Evolutionary conservation across 176 grass and related monocot genomes (phyloP), one percentile per base, ranked within the genome.

Genomic region (Pontederia paniculata): DNA sequence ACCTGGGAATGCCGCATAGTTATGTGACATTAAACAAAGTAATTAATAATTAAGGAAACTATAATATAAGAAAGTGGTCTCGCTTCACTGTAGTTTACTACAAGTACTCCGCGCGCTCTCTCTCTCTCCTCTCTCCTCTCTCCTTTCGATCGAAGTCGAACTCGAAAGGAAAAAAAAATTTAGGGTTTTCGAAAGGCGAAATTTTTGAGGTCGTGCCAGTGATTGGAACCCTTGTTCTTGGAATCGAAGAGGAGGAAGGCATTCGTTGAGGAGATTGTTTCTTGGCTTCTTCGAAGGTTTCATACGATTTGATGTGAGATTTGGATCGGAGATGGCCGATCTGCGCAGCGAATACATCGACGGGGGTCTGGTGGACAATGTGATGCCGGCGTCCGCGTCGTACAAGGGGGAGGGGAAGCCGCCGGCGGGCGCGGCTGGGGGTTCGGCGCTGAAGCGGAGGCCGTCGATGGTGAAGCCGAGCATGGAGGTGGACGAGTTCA

Each of bases 401-500:
- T 78, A 69, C 70, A 84, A 80, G 69, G 69, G 52, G 13, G 64
- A 67, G 5, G 64, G 49, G n/a, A 67, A 54, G 50, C 9, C 31
- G 47, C 10, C 49, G 17, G 17, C 49, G 41, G 28, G 28, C 28
- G 1, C 7, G 28, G 28, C 28, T 6, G 28, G 28, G 28, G 28
- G 28, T 2, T 37, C 28, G 46, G 67, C 76, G 20, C 52, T 70
- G 44, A 64, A 87, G 58, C 80, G 87, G 57, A 45, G 87, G 42
- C 74, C 74, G 0, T 49, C 86, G 19, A 70, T 88, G 28, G 28
- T 37, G 55, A 78, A 88, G 77, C 78, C 83, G 25, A 98, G 81
- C 73, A 70, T 98, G 57, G 94, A 98, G 60, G 77, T 83, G 37
- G 94, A 98, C 68, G 94, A 98, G 80, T 90, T 98, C 73, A 82